Percentiles rank a stretch among this genome's conserved stretches.
phyloP scores from a whole-genome alignment of 2,329 filamentous ascomycete species.

The Trichoderma sp. region DNA sequence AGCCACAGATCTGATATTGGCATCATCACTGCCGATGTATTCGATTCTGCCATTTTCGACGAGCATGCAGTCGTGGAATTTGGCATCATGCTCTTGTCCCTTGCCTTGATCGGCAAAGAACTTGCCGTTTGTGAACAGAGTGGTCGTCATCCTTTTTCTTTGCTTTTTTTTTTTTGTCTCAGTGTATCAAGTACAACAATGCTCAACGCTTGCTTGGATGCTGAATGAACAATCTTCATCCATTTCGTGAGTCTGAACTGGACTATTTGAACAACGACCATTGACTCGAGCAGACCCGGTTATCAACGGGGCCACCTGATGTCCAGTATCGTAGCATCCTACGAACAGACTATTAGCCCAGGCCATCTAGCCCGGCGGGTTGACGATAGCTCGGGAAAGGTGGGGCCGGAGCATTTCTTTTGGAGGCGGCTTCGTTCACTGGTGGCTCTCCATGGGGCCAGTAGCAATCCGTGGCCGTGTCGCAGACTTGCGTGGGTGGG shows the following conservation, averaged over 20 bases:
- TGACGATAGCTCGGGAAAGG: background rate
- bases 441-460: background rate
- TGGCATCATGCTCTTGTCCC: background rate
- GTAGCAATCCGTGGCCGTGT: background rate
- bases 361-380: background rate
- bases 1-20: background rate
- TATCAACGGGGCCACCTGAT: background rate
- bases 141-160: background rate
- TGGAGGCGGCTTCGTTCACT: background rate
- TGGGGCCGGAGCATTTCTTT: background rate
- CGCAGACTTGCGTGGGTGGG: background rate
- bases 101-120: background rate
- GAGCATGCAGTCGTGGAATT: constrained; percentile 10
- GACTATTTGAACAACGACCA: background rate
- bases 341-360: background rate
- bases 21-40: background rate
- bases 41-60: constrained; percentile 6
- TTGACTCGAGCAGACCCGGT: background rate
- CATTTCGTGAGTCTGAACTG: background rate
- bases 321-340: background rate
- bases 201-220: background rate
- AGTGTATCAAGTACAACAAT: background rate
- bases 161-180: background rate
- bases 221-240: background rate
- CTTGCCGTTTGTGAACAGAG: constrained; percentile 7